Evolutionary conservation across 441 rosid genomes (phyloP), one percentile per base, ranked within the genome.

Genomic region (Biscutella laevigata): DNA sequence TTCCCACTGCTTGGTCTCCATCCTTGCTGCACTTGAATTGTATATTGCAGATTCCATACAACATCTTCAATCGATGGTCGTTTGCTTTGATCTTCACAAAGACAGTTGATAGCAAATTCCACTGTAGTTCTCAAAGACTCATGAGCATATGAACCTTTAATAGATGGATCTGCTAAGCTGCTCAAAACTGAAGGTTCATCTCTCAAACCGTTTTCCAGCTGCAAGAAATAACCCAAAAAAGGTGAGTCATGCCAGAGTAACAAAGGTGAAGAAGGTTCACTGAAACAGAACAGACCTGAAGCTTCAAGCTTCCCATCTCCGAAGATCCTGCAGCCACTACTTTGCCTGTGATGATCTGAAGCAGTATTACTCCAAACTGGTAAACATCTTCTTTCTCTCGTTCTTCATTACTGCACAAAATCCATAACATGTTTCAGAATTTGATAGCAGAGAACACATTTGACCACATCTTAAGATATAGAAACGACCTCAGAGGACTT

Each of bases 331-430:
- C 71, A 43, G 60, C 61, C 7, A 76, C 63, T 59, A 65, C 22
- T 67, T 67, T 78, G 2, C 95, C 95, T 0, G 94, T 77, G 41
- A 86, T 90, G 32, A 84, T 53, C 62, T 86, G 84, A 40, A 84
- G 71, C 17, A 87, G 74, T 51, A 90, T 82, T 32, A 74, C 68
- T n/a, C 96, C 98, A 19, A 91, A 76, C 50, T 80, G 90, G 70
- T 87, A 91, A 34, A 91, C 74, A 41, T 91, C 98, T 72, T 91
- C 98, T 60, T 83, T 91, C 63, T 81, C 95, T 40, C 75, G 69
- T 27, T 57, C 74, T 61, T 63, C 73, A 16, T 62, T 42, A 56
- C 76, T 75, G 78, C 62, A 62, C 11, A 36, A 32, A 43, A 12
- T 28, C 21, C 30, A 11, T 46, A 17, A 17, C 28, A 59, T 53